Conservation (phyloP, 345 rosid species). For the Acer negundo region DNA sequence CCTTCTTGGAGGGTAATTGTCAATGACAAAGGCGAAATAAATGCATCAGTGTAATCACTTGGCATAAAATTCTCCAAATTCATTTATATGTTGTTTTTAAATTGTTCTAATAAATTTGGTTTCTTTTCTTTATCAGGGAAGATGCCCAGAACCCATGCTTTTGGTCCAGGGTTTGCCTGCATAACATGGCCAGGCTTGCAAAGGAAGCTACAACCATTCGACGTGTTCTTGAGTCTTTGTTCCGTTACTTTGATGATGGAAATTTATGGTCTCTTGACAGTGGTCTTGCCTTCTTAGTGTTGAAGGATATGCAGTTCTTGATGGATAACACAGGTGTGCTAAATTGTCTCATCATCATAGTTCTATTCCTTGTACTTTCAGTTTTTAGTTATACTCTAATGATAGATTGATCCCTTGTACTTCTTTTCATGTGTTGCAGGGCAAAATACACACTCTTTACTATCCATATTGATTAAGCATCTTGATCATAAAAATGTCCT, state of each 20-base stretch:
- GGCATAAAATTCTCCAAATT: slow-evolving; percentile 22
- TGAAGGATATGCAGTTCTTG: slow-evolving; percentile 84
- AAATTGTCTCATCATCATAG: slow-evolving; percentile 8
- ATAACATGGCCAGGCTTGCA: slow-evolving; percentile 92
- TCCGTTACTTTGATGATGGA: slow-evolving; percentile 77
- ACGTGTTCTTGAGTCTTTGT: slow-evolving; percentile 85
- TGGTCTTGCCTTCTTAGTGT: slow-evolving; percentile 77
- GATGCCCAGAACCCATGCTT: slow-evolving; percentile 75
- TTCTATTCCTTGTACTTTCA: slow-evolving; percentile 8
- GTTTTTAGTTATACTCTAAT: slow-evolving; percentile 9
- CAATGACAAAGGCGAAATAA: slow-evolving; percentile 77
- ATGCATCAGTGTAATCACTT: slow-evolving; percentile 60
- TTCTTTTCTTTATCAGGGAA: slow-evolving; percentile 53
- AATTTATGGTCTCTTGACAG: slow-evolving; percentile 74
- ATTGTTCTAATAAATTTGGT: slow-evolving; percentile 10
- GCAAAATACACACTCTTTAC: slow-evolving; percentile 79
- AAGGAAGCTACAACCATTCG: slow-evolving; percentile 91
- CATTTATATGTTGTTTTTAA: slow-evolving; percentile 11
- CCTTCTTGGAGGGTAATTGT: slow-evolving; percentile 82
- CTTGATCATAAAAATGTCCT: slow-evolving; percentile 93
- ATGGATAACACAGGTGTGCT: slow-evolving; percentile 78
- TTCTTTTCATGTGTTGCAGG: slow-evolving; percentile 50
- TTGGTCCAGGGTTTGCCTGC: slow-evolving; percentile 94
- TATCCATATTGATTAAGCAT: slow-evolving; percentile 87
- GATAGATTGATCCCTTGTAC: slow-evolving; percentile 11